Percentiles rank a stretch among this genome's conserved stretches.
These are phyloP conservation scores for Talaromyces sp. DNA, from an alignment of 2,329 filamentous ascomycete species.

Conservation along the genomic window DNA sequence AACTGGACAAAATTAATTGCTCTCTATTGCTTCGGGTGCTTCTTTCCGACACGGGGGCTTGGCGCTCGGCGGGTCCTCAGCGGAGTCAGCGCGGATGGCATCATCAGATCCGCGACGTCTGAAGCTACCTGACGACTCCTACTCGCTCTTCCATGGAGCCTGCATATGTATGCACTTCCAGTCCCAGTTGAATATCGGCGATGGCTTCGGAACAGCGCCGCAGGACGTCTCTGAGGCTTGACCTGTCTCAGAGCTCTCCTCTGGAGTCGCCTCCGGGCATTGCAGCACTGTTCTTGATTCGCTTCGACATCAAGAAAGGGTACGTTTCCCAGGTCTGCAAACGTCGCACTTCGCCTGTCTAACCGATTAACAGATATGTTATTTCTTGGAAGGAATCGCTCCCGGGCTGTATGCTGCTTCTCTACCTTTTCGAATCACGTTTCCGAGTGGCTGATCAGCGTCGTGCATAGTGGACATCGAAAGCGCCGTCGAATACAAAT, in stretches of 20 bases:
- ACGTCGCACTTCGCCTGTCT: not conserved
- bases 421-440: not conserved
- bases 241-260: constrained; percentile 24
- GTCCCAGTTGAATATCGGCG: constrained; percentile 7
- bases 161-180: constrained; percentile 5
- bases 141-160: constrained; percentile 18
- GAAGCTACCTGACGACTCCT: not conserved
- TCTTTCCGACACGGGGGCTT: not conserved
- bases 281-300: constrained; percentile 79
- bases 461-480: constrained; percentile 56
- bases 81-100: not conserved
- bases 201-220: constrained; percentile 26
- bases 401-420: constrained; percentile 52
- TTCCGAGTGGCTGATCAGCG: constrained; percentile 14
- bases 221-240: constrained; percentile 28
- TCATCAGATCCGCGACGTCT: not conserved
- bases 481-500: constrained; percentile 92
- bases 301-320: constrained; percentile 88
- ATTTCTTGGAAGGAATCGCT: constrained; percentile 79
- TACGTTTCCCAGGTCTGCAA: constrained; percentile 42
- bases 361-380: constrained; percentile 53
- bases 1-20: too few relatives aligned
- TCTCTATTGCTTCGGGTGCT: not conserved
- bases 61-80: not conserved
- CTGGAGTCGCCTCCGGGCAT: constrained; percentile 46